Evolutionary conservation across 2,329 filamentous ascomycete species (phyloP), one percentile per base, ranked within the genome.

Genomic region (Lasiodiplodia hormozganensis): DNA sequence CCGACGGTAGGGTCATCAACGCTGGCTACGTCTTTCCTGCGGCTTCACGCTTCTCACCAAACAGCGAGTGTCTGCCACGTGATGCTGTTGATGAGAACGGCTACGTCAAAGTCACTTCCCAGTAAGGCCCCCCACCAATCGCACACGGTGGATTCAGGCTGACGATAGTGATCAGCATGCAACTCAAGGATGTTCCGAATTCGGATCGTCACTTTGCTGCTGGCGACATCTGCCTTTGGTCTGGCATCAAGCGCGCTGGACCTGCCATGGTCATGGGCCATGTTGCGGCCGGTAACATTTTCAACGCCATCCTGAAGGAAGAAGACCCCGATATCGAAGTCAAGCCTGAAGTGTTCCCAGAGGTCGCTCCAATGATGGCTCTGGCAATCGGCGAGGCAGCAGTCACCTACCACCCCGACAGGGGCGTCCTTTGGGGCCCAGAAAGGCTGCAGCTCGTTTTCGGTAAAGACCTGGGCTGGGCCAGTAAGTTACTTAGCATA

Each of bases 191-290:
- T 1, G 80, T 87, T 0, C 83, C 88, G 4, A 90, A 92, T 71
- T 79, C 86, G 14, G 80, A 82, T 0, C 78, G 80, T 34, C 92
- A 94, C 77, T 91, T 90, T 73, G 91, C 89, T 14, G 84, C 88
- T 28, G 92, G 92, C 18, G 92, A 95, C 75, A 82, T 92, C 18
- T 86, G 86, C 38, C 81, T 83, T 58, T 94, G 92, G 92, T 86
- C 89, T 0, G 92, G 91, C 53, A 93, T 95, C 81, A 94, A 93
- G 82, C 89, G 92, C 54, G 92, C 90, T 73, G 92, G 92, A 28
- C 87, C 84, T 18, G 92, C 92, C 40, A 92, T 94, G 86, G 87
- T 91, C 74, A 89, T 90, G 83, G 92, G 91, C 47, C 87, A 89
- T 74, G 84, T 86, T 70, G 86, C 87, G 3, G 91, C 88, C 7